Conservation (phyloP, 1,284 basidiomycete genomes). For the Dichomitus squalens region DNA sequence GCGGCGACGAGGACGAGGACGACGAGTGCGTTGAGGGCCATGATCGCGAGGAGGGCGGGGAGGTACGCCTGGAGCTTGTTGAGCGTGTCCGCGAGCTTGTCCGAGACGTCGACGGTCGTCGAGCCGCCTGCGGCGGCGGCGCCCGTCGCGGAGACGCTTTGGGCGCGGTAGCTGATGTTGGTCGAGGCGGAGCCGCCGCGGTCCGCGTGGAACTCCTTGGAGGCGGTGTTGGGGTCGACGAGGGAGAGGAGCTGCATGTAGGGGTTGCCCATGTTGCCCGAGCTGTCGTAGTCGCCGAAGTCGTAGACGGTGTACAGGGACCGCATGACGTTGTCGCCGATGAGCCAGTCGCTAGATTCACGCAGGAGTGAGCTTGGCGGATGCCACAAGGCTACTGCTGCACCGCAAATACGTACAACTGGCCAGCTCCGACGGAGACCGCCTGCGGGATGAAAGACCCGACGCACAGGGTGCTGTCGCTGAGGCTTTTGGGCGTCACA, state of each 20-base stretch:
- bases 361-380: constrained; percentile 7
- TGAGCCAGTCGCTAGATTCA: constrained; percentile 66
- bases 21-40: constrained; percentile 72
- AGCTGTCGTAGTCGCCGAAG: constrained; percentile 76
- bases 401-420: constrained; percentile 55
- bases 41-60: constrained; percentile 69
- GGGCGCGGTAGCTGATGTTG: constrained; percentile 70
- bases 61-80: constrained; percentile 62
- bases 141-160: constrained; percentile 42
- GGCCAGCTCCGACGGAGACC: constrained; percentile 53
- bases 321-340: constrained; percentile 82
- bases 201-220: constrained; percentile 62
- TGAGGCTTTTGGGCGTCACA: constrained; percentile 51
- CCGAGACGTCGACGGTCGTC: constrained; percentile 52
- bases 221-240: constrained; percentile 67
- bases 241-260: constrained; percentile 75
- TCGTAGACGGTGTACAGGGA: constrained; percentile 86
- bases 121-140: constrained; percentile 28
- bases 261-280: constrained; percentile 67
- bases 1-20: constrained; percentile 56
- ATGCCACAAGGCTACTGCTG: background rate
- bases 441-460: constrained; percentile 72
- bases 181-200: constrained; percentile 64
- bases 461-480: constrained; percentile 53
- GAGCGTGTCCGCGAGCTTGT: constrained; percentile 56